These are phyloP conservation scores for Castanospermum australe DNA, from an alignment of 306 rosid species.

Conservation along the genomic window DNA sequence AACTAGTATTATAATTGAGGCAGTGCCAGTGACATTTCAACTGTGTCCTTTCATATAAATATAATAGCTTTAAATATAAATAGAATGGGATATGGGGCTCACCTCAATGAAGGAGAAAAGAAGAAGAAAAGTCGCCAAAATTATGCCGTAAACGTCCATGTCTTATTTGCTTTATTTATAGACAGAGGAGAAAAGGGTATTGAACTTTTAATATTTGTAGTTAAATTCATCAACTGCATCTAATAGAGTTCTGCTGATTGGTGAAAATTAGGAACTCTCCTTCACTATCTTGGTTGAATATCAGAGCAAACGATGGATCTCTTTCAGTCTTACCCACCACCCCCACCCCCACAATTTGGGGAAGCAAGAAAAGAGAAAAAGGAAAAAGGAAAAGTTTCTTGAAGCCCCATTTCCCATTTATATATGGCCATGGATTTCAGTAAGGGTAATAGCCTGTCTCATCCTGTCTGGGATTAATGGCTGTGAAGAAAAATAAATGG, in stretches of 20 bases:
- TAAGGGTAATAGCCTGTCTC: slow-evolving; percentile 4
- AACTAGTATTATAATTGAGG: slow-evolving; percentile 28
- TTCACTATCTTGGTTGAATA: background rate
- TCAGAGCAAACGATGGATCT: slow-evolving; percentile 13
- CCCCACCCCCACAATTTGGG: background rate
- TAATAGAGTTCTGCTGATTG: background rate
- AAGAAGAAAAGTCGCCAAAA: slow-evolving; percentile 16
- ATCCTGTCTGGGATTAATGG: slow-evolving; percentile 16
- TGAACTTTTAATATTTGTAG: background rate
- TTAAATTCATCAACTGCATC: background rate
- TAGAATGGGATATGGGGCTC: slow-evolving; percentile 21
- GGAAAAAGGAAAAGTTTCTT: slow-evolving; percentile 5
- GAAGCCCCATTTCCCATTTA: slow-evolving; percentile 2
- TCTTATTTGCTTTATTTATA: slow-evolving; percentile 12
- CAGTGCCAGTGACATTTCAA: slow-evolving; percentile 60
- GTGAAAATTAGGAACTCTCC: background rate
- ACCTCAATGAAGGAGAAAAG: slow-evolving; percentile 4
- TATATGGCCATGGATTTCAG: slow-evolving; percentile 15
- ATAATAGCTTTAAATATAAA: slow-evolving; percentile 13
- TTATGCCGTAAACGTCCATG: slow-evolving; percentile 18
- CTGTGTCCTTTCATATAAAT: slow-evolving; percentile 23
- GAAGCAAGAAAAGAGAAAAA: background rate
- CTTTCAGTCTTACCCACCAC: background rate
- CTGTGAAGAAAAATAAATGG: slow-evolving; percentile 6
- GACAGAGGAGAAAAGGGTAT: background rate